These are phyloP conservation scores for Entamoeba histolytica DNA, from an alignment of 208 protist species.

Conservation along the genomic window DNA sequence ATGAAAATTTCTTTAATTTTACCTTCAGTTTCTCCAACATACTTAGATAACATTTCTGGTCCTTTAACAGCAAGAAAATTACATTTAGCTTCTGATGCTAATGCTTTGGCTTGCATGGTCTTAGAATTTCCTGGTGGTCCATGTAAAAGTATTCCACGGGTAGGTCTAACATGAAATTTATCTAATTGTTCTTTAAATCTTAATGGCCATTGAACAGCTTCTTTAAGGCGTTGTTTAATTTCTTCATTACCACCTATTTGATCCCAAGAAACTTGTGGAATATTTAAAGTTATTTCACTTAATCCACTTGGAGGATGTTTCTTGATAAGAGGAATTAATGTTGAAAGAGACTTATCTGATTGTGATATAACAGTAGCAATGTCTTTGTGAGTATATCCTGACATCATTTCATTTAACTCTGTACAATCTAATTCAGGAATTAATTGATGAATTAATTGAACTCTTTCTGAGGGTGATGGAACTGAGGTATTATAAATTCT, in stretches of 20 bases:
- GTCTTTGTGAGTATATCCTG: not conserved
- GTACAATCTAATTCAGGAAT: not conserved
- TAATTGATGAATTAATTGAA: not conserved
- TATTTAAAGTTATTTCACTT: not conserved
- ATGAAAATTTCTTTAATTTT: conserved; percentile 63
- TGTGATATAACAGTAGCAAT: not conserved
- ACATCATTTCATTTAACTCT: not conserved
- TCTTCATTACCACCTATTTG: not conserved
- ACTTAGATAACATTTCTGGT: conserved; percentile 59
- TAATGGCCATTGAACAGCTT: not conserved
- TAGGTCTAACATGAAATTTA: not conserved
- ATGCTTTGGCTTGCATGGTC: conserved; percentile 61
- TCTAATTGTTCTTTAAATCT: not conserved
- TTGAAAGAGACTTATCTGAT: not conserved
- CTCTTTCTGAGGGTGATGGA: not conserved
- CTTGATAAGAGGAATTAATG: not conserved
- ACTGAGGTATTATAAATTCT: not conserved
- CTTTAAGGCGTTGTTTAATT: not conserved
- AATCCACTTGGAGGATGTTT: not conserved
- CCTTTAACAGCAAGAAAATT: conserved; percentile 71
- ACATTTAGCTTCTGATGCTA: conserved; percentile 48
- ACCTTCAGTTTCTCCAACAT: conserved; percentile 71
- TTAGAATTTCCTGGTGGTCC: conserved; percentile 53
- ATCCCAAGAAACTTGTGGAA: not conserved
- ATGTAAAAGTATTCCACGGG: not conserved